phyloP scores from a whole-genome alignment of 2,329 filamentous ascomycete species.

The Plectosphaerella cucumerina region DNA sequence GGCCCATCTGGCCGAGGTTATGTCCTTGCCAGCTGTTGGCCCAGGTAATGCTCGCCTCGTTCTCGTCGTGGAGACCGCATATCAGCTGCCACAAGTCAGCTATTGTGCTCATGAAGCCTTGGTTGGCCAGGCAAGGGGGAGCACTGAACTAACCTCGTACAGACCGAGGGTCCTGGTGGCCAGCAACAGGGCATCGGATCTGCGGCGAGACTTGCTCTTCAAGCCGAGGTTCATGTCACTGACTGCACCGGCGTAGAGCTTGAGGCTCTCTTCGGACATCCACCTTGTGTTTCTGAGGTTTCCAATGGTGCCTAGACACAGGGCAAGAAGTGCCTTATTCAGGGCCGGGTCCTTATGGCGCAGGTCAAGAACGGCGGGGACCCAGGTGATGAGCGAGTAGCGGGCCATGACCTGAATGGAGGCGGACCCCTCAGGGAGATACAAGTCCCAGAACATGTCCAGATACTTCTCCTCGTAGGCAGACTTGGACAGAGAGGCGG shows the following conservation, averaged over 20 bases:
- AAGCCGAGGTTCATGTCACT: slow-evolving; percentile 7
- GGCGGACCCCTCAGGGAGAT: slow-evolving; percentile 7
- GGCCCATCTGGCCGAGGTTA: slow-evolving; percentile 8
- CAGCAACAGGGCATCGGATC: slow-evolving; percentile 8
- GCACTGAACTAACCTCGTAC: slow-evolving; percentile 13
- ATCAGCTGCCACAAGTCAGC: neutral
- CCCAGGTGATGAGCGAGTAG: slow-evolving; percentile 13
- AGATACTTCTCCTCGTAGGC: slow-evolving; percentile 11
- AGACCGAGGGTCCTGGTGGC: slow-evolving; percentile 8
- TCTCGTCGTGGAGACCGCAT: neutral
- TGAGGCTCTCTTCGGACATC: slow-evolving; percentile 14
- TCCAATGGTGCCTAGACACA: slow-evolving; percentile 16
- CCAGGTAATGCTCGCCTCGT: neutral
- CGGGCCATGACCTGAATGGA: neutral
- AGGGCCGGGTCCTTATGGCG: slow-evolving; percentile 13
- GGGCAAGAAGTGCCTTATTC: slow-evolving; percentile 13
- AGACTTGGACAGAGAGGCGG: slow-evolving; percentile 3
- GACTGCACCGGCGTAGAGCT: slow-evolving; percentile 15
- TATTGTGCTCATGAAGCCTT: no score
- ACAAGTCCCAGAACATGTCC: slow-evolving; percentile 12
- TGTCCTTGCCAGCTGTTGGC: slow-evolving; percentile 14
- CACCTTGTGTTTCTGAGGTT: slow-evolving; percentile 12
- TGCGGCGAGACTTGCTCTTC: slow-evolving; percentile 3
- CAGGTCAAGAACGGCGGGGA: slow-evolving; percentile 11
- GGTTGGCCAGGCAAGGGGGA: neutral